These are phyloP conservation scores for Claviceps cyperi DNA, from an alignment of 2,329 filamentous ascomycete genomes.

Conservation along the genomic window DNA sequence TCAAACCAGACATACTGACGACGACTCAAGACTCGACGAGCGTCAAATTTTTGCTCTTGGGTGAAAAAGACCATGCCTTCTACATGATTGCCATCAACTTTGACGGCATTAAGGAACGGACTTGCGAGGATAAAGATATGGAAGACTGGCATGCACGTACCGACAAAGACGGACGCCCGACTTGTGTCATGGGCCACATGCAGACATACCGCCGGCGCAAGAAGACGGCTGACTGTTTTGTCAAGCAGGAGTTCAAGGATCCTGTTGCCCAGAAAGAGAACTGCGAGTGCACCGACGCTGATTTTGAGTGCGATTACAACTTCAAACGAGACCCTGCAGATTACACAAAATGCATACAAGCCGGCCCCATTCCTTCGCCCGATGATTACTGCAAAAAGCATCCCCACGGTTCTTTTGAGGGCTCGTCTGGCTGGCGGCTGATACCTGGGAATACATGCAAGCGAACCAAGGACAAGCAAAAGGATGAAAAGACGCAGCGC, in stretches of 20 bases:
- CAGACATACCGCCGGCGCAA: slow-evolving; percentile 79
- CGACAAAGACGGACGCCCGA: slow-evolving; percentile 65
- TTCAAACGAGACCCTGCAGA: slow-evolving; percentile 55
- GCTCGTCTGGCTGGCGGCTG: slow-evolving; percentile 78
- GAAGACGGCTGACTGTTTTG: slow-evolving; percentile 75
- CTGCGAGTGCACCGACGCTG: slow-evolving; percentile 68
- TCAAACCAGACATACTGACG: slow-evolving; percentile 61
- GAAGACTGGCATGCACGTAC: slow-evolving; percentile 79
- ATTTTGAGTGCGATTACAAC: slow-evolving; percentile 96
- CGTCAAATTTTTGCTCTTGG: slow-evolving; percentile 75
- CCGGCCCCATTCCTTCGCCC: slow-evolving; percentile 48
- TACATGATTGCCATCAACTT: slow-evolving; percentile 73
- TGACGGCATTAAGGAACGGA: slow-evolving; percentile 60
- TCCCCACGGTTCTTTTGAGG: slow-evolving; percentile 59
- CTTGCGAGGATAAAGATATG: slow-evolving; percentile 65
- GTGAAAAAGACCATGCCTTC: slow-evolving; percentile 39
- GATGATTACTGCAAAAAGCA: slow-evolving; percentile 55
- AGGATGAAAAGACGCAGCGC: slow-evolving; percentile 59
- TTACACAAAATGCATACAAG: slow-evolving; percentile 52
- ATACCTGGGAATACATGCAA: slow-evolving; percentile 75
- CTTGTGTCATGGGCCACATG: slow-evolving; percentile 91
- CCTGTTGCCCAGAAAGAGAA: slow-evolving; percentile 52
- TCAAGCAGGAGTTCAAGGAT: slow-evolving; percentile 74
- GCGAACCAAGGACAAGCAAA: slow-evolving; percentile 42
- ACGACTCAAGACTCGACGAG: slow-evolving; percentile 89